Evolutionary conservation across 2,329 filamentous ascomycete genomes (phyloP).

Genomic region (Penicillium occitanis): DNA sequence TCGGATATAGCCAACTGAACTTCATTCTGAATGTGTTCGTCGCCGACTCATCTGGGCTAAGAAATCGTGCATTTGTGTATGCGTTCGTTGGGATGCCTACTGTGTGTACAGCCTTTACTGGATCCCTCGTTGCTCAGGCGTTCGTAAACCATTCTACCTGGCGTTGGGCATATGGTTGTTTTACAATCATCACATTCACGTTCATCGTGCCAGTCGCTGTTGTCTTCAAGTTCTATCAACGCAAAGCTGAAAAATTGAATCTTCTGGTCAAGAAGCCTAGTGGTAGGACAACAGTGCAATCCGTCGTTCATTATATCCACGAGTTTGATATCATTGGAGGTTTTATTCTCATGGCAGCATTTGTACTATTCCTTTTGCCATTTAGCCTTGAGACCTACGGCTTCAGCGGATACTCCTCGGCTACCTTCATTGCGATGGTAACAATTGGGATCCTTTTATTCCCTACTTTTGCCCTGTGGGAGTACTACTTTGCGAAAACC

Average conservation of each 20-base stretch:
- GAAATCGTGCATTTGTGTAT: constrained; percentile 62
- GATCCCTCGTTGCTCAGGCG: constrained; percentile 50
- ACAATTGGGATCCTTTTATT: constrained; percentile 57
- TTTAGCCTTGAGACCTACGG: constrained; percentile 57
- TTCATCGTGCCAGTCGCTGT: constrained; percentile 56
- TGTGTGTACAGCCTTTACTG: background rate
- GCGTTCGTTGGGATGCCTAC: constrained; percentile 51
- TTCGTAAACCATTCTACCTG: constrained; percentile 52
- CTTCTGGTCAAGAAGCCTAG: constrained; percentile 47
- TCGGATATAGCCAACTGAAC: constrained; percentile 56
- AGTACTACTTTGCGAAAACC: constrained; percentile 53
- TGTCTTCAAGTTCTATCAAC: constrained; percentile 57
- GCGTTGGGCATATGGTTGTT: constrained; percentile 64
- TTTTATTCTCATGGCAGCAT: constrained; percentile 59
- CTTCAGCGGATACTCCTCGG: constrained; percentile 43
- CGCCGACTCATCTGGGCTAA: constrained; percentile 61
- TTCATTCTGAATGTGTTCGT: constrained; percentile 61
- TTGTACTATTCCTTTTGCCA: constrained; percentile 64
- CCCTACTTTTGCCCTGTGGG: constrained; percentile 55
- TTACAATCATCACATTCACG: constrained; percentile 59
- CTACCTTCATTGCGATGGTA: constrained; percentile 52
- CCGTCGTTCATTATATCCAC: constrained; percentile 54
- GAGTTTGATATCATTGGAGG: constrained; percentile 65
- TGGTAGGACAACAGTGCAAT: constrained; percentile 50
- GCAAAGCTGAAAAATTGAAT: constrained; percentile 57